These are phyloP conservation scores for Phyllosticta paracitricarpa DNA, from an alignment of 2,329 filamentous ascomycete genomes.

Conservation along the genomic window DNA sequence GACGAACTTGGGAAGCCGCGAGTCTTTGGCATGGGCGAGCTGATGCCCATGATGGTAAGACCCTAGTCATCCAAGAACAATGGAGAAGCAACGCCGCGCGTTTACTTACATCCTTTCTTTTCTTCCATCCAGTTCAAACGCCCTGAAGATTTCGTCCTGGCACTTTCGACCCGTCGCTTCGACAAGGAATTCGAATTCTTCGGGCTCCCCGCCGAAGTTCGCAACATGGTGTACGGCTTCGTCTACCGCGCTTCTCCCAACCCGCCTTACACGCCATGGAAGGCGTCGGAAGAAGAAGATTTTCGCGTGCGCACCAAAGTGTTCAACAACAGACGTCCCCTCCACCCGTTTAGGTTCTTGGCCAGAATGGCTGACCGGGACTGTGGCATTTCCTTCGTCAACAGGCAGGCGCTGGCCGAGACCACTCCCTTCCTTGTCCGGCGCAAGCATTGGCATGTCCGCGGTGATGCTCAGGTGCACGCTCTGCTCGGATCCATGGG, in stretches of 20 bases:
- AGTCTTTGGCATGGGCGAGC: background rate
- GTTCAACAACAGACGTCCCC: too few species aligned
- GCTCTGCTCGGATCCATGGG: background rate
- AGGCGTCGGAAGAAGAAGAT: too few species aligned
- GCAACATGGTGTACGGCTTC: too few species aligned
- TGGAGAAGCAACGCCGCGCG: too few species aligned
- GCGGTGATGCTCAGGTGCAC: background rate
- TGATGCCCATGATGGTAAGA: background rate
- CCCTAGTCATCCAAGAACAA: background rate
- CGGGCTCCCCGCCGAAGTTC: background rate
- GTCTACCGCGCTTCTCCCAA: too few species aligned
- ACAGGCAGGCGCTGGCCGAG: background rate
- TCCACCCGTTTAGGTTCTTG: too few species aligned
- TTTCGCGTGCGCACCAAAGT: too few species aligned
- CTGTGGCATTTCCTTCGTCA: background rate
- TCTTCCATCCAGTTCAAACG: background rate
- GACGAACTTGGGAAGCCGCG: background rate
- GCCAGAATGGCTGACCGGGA: too few species aligned
- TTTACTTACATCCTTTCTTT: background rate
- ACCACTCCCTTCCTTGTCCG: background rate
- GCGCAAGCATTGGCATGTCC: background rate
- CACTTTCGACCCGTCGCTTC: background rate
- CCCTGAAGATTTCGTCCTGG: background rate
- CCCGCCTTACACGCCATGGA: too few species aligned
- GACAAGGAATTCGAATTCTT: background rate